Evolutionary conservation across 2,329 filamentous ascomycete genomes (phyloP).

Genomic region (Penicillium sp.): DNA sequence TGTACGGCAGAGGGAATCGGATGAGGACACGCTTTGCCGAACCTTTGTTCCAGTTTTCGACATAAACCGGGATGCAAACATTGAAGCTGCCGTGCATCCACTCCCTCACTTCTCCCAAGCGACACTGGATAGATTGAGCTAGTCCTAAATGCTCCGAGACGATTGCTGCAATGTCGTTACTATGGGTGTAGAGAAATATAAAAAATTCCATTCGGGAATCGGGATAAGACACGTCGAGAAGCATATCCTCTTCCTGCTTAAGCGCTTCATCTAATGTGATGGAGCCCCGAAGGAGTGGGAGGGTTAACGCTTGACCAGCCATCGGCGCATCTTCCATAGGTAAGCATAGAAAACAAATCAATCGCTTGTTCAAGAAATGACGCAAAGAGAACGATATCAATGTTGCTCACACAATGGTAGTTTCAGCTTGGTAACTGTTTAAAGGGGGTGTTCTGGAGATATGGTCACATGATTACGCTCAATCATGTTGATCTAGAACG

Average conservation of each 20-base stretch:
- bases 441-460: too few relatives aligned
- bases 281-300: constrained; percentile 12
- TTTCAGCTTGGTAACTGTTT: too few relatives aligned
- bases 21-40: constrained; percentile 23
- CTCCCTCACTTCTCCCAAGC: constrained; percentile 10
- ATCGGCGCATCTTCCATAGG: too few relatives aligned
- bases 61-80: constrained; percentile 24
- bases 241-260: constrained; percentile 15
- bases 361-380: too few relatives aligned
- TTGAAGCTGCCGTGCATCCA: constrained; percentile 25
- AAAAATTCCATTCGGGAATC: constrained; percentile 12
- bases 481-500: too few relatives aligned
- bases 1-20: constrained; percentile 26
- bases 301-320: neutral
- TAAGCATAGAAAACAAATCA: too few relatives aligned
- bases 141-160: constrained; percentile 13
- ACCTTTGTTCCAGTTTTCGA: constrained; percentile 4
- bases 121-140: constrained; percentile 21
- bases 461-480: too few relatives aligned
- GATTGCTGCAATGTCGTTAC: constrained; percentile 6
- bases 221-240: constrained; percentile 10
- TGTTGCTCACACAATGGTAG: too few relatives aligned
- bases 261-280: constrained; percentile 12
- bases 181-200: constrained; percentile 9
- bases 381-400: too few relatives aligned